These are phyloP conservation scores for Zygosaccharomyces lentus DNA, from an alignment of 805 yeast species.

Conservation along the genomic window DNA sequence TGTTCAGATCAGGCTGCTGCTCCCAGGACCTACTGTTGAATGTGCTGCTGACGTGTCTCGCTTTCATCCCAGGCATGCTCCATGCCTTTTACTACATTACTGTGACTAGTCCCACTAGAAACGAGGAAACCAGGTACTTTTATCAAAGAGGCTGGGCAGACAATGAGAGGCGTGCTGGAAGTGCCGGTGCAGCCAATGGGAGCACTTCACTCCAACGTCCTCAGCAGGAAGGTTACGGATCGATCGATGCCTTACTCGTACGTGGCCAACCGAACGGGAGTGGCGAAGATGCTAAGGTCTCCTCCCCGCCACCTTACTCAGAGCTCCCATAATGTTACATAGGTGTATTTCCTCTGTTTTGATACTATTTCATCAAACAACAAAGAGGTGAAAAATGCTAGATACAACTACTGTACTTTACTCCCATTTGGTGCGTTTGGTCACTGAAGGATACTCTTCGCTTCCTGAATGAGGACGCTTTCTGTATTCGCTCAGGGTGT, in stretches of 20 bases:
- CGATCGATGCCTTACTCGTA: conserved; percentile 6
- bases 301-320: conserved; percentile 18
- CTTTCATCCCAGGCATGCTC: conserved; percentile 70
- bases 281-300: conserved; percentile 7
- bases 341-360: not conserved
- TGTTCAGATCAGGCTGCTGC: conserved; percentile 59
- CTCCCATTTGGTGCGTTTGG: conserved; percentile 13
- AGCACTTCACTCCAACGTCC: not conserved
- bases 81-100: conserved; percentile 55
- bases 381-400: not conserved
- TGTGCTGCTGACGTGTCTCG: conserved; percentile 62
- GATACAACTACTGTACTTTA: not conserved
- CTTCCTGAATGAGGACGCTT: conserved; percentile 8
- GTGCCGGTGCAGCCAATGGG: not conserved
- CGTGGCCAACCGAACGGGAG: conserved; percentile 8
- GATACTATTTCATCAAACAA: not conserved
- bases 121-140: conserved; percentile 24
- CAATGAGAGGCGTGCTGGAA: conserved; percentile 22
- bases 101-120: conserved; percentile 30
- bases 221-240: conserved; percentile 6
- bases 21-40: conserved; percentile 54
- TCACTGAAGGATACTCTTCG: conserved; percentile 2
- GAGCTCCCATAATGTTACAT: conserved; percentile 11
- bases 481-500: conserved; percentile 6
- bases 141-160: conserved; percentile 35